Percentiles rank a stretch among this genome's conserved stretches.
Conservation (phyloP, 2,329 filamentous ascomycete species). For the Ophiostoma tasmaniense region DNA sequence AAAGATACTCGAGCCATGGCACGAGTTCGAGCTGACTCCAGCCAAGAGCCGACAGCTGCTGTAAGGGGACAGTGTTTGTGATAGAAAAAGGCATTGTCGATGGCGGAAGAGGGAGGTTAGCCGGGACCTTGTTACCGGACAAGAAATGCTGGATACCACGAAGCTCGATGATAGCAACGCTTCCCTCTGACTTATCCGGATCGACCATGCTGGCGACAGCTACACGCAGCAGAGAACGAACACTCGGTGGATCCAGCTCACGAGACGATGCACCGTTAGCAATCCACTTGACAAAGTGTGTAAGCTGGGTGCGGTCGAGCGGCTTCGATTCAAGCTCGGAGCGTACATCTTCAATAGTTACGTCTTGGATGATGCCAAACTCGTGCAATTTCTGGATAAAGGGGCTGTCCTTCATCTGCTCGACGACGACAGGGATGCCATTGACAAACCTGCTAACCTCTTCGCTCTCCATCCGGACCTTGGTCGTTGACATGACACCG, state of each 20-base stretch:
- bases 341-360: constrained; percentile 80
- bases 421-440: constrained; percentile 77
- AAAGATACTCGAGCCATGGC: constrained; percentile 74
- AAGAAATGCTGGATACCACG: constrained; percentile 68
- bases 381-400: constrained; percentile 77
- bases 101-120: constrained; percentile 70
- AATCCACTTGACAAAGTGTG: constrained; percentile 78
- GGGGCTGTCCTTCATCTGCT: constrained; percentile 60
- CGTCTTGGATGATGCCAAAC: constrained; percentile 77
- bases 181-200: neutral
- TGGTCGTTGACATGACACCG: constrained; percentile 75
- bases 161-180: constrained; percentile 62
- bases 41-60: constrained; percentile 69
- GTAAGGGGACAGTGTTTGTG: constrained; percentile 57
- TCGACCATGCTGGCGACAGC: constrained; percentile 64
- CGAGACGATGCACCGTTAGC: constrained; percentile 61
- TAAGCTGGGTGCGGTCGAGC: constrained; percentile 66
- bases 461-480: constrained; percentile 68
- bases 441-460: constrained; percentile 66
- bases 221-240: constrained; percentile 65
- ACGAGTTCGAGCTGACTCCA: constrained; percentile 81
- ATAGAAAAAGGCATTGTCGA: constrained; percentile 79
- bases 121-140: constrained; percentile 67
- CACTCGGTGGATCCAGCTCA: constrained; percentile 61
- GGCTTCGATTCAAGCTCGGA: constrained; percentile 75